Base-by-base conservation (phyloP, 371 early-diverging fungal species). In the Mucor piriformis region DNA sequence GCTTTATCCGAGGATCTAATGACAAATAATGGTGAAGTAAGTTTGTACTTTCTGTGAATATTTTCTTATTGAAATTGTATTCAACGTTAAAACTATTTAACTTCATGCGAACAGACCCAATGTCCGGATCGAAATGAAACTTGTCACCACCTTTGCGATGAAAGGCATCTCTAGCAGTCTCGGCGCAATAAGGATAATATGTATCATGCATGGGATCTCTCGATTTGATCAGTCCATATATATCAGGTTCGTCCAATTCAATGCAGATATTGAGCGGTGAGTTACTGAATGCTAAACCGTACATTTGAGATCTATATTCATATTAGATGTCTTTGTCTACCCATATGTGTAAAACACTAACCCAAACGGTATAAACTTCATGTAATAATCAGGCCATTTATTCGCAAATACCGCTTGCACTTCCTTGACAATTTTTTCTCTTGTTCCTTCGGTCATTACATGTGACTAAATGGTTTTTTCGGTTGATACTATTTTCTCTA, bases 291-390 rank as follows among this genome's bases (percentile, higher is more conserved):
- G 23, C 37, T 12, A 53, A 13, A 18, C 58, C 58, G 12, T 32
- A 56, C 0, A 48, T 21, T 1, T n/a, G 3, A 3, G 61, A 61
- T 4, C 60, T 60, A 46, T 8, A 40, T 40, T 2, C 3, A n/a
- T 10, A 21, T 21, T n/a, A 8, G 12, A 18, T 32, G 16, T 50
- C 11, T 21, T 5, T 24, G 35, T 37, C 11, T 21, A 3, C 27
- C 15, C 23, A 1, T 16, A 27, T 3, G 0, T 35, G 6, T 16
- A 12, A 2, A 16, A 18, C 25, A 8, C 10, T 53, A 54, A 54
- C 61, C 61, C 61, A 38, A 37, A 54, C 11, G 61, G 49, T 48
- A 38, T 48, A 5, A 61, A 54, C 23, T 61, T n/a, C 47, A 61
- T 53, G 23, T 61, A 54, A 61, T 48, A 54, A 11, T 18, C 16